Percentiles rank a stretch among this genome's conserved stretches.
phyloP scores from a whole-genome alignment of 352 stramenopile species.

The Stramenopiles sp. region DNA sequence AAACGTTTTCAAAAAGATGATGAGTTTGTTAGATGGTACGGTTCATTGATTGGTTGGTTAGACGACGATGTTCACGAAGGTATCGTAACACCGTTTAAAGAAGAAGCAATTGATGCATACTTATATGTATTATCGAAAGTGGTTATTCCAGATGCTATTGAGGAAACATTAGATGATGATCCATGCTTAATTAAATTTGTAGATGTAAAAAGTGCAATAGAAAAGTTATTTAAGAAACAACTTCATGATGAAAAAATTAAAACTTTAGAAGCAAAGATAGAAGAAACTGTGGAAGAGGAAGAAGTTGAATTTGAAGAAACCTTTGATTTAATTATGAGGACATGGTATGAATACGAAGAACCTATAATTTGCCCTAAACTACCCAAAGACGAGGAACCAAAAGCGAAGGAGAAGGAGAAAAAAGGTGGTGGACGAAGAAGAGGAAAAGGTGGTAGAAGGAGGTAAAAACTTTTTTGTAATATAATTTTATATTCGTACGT shows the following conservation, averaged over 20 bases:
- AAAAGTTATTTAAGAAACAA: neutral
- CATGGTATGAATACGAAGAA: neutral
- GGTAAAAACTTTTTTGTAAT: neutral
- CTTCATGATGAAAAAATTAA: neutral
- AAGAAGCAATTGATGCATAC: neutral
- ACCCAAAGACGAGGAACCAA: neutral
- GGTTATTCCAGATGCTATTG: neutral
- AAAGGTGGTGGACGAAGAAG: neutral
- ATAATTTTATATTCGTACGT: constrained; percentile 1
- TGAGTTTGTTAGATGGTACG: neutral
- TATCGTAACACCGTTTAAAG: neutral
- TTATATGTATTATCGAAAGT: neutral
- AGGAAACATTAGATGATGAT: neutral
- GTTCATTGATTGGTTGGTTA: neutral
- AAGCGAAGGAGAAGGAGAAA: neutral
- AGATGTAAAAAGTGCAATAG: neutral
- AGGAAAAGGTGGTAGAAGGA: neutral
- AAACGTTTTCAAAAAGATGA: neutral
- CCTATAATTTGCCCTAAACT: neutral
- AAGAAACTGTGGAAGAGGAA: neutral
- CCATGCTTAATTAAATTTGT: neutral
- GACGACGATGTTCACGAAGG: neutral
- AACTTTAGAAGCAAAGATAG: neutral
- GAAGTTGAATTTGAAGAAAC: neutral
- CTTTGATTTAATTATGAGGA: neutral